These are phyloP conservation scores for Mollisiaceae sp. DNA, from an alignment of 2,329 filamentous ascomycete species.

Conservation along the genomic window DNA sequence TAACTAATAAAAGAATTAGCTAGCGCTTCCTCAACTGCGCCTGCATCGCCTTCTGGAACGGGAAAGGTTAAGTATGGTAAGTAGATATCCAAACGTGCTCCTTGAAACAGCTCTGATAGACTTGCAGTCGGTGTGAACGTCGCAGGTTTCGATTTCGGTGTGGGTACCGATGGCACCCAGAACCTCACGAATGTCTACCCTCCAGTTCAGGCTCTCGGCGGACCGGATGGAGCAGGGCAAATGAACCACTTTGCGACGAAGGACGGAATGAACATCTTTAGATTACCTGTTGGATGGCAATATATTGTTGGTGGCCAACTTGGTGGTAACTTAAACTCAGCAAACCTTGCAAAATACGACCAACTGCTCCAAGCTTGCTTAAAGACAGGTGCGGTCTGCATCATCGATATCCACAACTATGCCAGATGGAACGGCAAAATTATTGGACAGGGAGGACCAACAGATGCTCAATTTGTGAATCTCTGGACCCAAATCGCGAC, in stretches of 20 bases:
- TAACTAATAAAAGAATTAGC: neutral
- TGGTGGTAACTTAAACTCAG: conserved; percentile 54
- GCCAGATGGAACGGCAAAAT: conserved; percentile 65
- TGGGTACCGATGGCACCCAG: conserved; percentile 48
- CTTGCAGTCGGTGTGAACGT: conserved; percentile 37
- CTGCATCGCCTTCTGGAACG: conserved; percentile 17
- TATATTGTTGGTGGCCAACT: conserved; percentile 57
- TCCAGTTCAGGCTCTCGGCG: conserved; percentile 24
- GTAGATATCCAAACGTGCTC: neutral
- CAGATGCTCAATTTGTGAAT: conserved; percentile 60
- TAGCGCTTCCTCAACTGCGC: neutral
- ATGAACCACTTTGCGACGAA: conserved; percentile 58
- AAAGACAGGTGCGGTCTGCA: conserved; percentile 59
- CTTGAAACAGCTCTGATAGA: conserved; percentile 2
- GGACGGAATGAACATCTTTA: conserved; percentile 59
- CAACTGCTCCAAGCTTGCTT: conserved; percentile 61
- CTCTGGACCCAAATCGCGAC: conserved; percentile 64
- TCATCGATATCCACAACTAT: conserved; percentile 63
- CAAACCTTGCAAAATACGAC: conserved; percentile 59
- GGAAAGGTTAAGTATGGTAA: conserved; percentile 33
- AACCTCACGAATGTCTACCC: conserved; percentile 34
- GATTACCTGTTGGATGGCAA: conserved; percentile 59
- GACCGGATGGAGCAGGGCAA: conserved; percentile 36
- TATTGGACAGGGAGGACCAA: conserved; percentile 64
- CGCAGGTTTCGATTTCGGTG: conserved; percentile 54